Conservation (phyloP, 2,329 filamentous ascomycete genomes). For the Cryphonectria radicalis region DNA sequence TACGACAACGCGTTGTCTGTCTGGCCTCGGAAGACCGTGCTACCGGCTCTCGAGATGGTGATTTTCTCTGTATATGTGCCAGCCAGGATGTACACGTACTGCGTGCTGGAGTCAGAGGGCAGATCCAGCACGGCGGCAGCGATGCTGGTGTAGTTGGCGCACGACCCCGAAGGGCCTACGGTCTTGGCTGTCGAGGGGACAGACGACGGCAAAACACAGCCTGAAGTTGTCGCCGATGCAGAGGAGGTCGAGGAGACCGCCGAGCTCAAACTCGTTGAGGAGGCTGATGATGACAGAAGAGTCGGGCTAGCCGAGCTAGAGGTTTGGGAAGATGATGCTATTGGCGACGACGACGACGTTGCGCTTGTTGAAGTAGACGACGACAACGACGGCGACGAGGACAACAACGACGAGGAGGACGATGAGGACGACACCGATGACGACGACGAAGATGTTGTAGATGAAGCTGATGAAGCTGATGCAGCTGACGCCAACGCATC, state of each 20-base stretch:
- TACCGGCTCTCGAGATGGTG: slow-evolving; percentile 48
- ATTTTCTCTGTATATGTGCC: slow-evolving; percentile 60
- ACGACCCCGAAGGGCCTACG: slow-evolving; percentile 28
- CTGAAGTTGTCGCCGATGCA: background rate
- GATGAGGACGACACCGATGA: background rate
- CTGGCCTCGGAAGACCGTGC: slow-evolving; percentile 53
- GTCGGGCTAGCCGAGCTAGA: background rate
- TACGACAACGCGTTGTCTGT: slow-evolving; percentile 49
- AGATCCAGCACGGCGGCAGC: slow-evolving; percentile 53
- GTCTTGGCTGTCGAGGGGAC: slow-evolving; percentile 28
- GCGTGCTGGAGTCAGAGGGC: slow-evolving; percentile 44
- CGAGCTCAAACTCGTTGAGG: background rate
- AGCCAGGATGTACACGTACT: slow-evolving; percentile 57
- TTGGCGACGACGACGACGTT: background rate
- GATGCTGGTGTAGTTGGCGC: slow-evolving; percentile 38
- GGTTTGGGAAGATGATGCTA: background rate
- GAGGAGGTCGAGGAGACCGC: background rate
- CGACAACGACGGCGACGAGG: background rate
- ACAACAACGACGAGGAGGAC: too few relatives aligned
- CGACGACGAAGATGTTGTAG: background rate
- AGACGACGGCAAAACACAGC: background rate
- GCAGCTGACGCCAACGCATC: slow-evolving; percentile 10
- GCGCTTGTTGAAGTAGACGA: background rate
- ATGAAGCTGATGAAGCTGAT: background rate
- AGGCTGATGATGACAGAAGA: background rate